phyloP scores from a whole-genome alignment of 768 basidiomycete species.

The Serpula lacrymans region DNA sequence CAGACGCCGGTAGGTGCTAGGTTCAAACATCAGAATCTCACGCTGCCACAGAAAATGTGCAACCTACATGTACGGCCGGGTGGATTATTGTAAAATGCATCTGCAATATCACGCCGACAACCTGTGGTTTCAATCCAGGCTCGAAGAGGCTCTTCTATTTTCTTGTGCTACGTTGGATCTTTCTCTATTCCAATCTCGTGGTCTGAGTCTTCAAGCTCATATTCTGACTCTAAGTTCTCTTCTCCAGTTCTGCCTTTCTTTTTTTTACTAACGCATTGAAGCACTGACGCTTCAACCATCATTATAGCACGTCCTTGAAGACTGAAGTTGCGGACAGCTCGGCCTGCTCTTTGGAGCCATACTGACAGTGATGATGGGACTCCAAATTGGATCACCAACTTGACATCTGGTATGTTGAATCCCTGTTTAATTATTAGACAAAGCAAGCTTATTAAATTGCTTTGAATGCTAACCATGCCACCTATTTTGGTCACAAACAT shows the following conservation, averaged over 20 bases:
- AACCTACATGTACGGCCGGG: slow-evolving; percentile 14
- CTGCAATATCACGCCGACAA: slow-evolving; percentile 26
- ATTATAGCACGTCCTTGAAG: too few species aligned
- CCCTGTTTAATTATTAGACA: too few species aligned
- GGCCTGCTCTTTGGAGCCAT: slow-evolving; percentile 31
- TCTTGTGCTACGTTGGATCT: slow-evolving; percentile 13
- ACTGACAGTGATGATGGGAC: slow-evolving; percentile 28
- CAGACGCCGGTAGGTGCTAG: slow-evolving; percentile 16
- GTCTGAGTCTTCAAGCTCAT: too few species aligned
- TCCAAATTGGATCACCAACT: slow-evolving; percentile 32
- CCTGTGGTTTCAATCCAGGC: slow-evolving; percentile 22
- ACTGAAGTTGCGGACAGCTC: too few species aligned
- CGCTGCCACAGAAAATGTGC: neutral
- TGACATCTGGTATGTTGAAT: slow-evolving; percentile 32
- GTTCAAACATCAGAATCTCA: neutral
- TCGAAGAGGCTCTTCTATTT: slow-evolving; percentile 27
- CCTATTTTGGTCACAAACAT: too few species aligned
- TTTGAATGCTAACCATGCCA: too few species aligned
- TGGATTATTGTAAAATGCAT: slow-evolving; percentile 33
- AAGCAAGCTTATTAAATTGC: too few species aligned
- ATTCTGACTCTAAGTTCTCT: too few species aligned
- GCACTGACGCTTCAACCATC: too few species aligned
- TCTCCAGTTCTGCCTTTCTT: too few species aligned
- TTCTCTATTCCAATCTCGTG: too few species aligned
- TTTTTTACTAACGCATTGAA: too few species aligned